phyloP scores from a whole-genome alignment of 2,329 filamentous ascomycete species.

The Curvularia eragrostidis region DNA sequence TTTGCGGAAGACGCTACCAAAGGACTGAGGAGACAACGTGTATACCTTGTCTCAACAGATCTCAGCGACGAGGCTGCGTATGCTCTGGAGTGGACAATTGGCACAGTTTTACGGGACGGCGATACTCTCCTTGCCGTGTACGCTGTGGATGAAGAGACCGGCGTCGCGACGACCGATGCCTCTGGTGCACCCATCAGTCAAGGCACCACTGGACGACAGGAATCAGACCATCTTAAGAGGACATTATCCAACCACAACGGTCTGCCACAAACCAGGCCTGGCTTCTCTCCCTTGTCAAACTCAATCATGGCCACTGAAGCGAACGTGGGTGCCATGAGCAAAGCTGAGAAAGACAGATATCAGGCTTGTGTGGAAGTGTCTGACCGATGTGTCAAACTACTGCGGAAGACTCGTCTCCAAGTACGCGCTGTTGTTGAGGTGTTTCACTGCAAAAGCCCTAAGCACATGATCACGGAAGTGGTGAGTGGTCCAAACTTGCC shows the following conservation, averaged over 20 bases:
- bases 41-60: conserved; percentile 95
- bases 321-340: conserved; percentile 52
- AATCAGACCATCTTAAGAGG: conserved; percentile 75
- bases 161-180: conserved; percentile 57
- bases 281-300: conserved; percentile 44
- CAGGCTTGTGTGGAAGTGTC: conserved; percentile 85
- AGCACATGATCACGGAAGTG: conserved; percentile 94
- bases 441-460: conserved; percentile 96
- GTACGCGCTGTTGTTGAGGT: conserved; percentile 95
- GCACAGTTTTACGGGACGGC: conserved; percentile 90
- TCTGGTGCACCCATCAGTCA: conserved; percentile 69
- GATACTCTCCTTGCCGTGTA: conserved; percentile 94
- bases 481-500: conserved; percentile 52
- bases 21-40: conserved; percentile 78
- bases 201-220: conserved; percentile 73
- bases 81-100: conserved; percentile 96
- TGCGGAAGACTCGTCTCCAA: conserved; percentile 90
- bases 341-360: conserved; percentile 77
- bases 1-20: conserved; percentile 80
- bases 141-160: conserved; percentile 84
- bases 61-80: conserved; percentile 93
- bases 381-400: conserved; percentile 79
- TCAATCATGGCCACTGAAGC: conserved; percentile 45
- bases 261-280: conserved; percentile 38
- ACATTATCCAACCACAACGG: conserved; percentile 60